These are phyloP conservation scores for Cyberlindnera maclurae DNA, from an alignment of 805 yeast species.

Conservation along the genomic window DNA sequence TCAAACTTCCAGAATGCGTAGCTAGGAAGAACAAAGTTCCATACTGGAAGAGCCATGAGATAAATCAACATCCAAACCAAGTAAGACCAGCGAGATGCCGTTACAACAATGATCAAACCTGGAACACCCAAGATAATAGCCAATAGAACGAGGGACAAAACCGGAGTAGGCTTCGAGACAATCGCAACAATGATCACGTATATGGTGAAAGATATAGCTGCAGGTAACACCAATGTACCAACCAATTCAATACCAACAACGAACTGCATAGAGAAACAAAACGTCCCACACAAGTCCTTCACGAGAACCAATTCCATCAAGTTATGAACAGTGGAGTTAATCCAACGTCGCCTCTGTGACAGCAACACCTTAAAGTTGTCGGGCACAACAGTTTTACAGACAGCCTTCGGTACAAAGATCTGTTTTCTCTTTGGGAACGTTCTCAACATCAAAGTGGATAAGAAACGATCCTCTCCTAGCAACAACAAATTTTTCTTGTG, in stretches of 20 bases:
- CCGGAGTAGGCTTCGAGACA: slow-evolving; percentile 68
- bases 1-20: slow-evolving; percentile 94
- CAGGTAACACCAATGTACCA: slow-evolving; percentile 85
- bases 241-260: slow-evolving; percentile 76
- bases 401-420: slow-evolving; percentile 82
- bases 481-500: slow-evolving; percentile 81
- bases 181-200: slow-evolving; percentile 72
- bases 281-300: slow-evolving; percentile 86
- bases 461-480: slow-evolving; percentile 85
- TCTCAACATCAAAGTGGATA: slow-evolving; percentile 77
- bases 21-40: slow-evolving; percentile 84
- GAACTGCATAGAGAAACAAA: slow-evolving; percentile 93
- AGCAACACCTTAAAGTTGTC: slow-evolving; percentile 68
- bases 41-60: slow-evolving; percentile 76
- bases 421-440: slow-evolving; percentile 89
- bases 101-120: slow-evolving; percentile 70
- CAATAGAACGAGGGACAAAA: slow-evolving; percentile 67
- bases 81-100: slow-evolving; percentile 69
- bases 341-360: slow-evolving; percentile 96
- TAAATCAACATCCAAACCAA: slow-evolving; percentile 75
- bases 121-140: slow-evolving; percentile 82
- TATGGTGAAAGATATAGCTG: slow-evolving; percentile 76
- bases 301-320: slow-evolving; percentile 81
- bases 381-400: slow-evolving; percentile 89
- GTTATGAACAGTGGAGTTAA: slow-evolving; percentile 90